These are phyloP conservation scores for Calonectria naviculata DNA, from an alignment of 2,329 filamentous ascomycete species.

Conservation along the genomic window DNA sequence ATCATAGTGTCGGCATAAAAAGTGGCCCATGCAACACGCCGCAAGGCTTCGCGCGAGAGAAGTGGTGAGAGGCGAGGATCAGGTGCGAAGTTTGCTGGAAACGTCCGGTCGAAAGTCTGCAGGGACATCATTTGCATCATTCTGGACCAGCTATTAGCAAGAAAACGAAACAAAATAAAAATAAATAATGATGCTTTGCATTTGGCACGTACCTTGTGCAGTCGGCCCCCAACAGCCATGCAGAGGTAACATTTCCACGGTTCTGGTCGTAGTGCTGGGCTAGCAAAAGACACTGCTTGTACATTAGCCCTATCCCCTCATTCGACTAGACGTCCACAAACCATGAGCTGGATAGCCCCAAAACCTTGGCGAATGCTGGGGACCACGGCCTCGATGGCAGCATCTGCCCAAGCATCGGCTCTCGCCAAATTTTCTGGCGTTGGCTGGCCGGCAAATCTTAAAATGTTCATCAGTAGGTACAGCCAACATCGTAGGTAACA, in stretches of 20 bases:
- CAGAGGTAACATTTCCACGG: constrained; percentile 3
- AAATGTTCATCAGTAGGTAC: background rate
- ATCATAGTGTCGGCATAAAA: constrained; percentile 16
- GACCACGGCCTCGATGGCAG: background rate
- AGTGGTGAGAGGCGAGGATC: background rate
- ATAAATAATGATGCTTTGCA: no score
- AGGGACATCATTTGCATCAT: constrained; percentile 17
- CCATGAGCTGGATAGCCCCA: constrained; percentile 12
- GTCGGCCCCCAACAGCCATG: constrained; percentile 1
- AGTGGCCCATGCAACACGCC: constrained; percentile 16
- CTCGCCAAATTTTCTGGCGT: background rate
- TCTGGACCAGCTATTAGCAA: background rate
- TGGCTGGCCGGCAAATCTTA: background rate
- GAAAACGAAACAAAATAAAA: no score
- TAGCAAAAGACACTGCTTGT: background rate
- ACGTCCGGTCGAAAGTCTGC: constrained; percentile 6
- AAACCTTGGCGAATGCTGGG: constrained; percentile 4
- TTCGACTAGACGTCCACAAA: background rate
- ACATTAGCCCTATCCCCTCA: background rate
- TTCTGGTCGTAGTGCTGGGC: constrained; percentile 2
- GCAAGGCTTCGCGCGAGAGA: constrained; percentile 8
- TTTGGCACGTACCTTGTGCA: background rate
- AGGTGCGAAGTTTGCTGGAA: background rate
- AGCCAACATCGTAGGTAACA: no score
- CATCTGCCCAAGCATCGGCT: constrained; percentile 9